A percentile compares a stretch with the other conserved stretches of the same genome.
phyloP scores from a whole-genome alignment of 2,329 filamentous ascomycete genomes.

The Calonectria pauciramosa region DNA sequence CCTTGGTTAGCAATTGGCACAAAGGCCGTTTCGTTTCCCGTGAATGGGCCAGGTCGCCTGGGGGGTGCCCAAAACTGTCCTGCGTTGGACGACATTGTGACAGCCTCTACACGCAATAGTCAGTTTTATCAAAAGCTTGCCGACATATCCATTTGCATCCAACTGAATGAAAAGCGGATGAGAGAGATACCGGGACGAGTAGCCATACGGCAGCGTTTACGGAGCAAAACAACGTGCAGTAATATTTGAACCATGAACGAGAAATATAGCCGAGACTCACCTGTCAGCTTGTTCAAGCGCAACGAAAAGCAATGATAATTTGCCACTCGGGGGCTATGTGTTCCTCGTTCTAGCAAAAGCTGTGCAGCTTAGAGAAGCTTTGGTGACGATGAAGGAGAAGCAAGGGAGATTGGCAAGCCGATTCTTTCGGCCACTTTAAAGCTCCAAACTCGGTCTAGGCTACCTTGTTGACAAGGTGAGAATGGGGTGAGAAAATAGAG shows the following conservation, averaged over 20 bases:
- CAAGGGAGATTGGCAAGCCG: not conserved
- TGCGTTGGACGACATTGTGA: conserved; percentile 12
- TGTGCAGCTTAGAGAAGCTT: not conserved
- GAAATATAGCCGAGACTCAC: not conserved
- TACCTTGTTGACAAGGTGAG: not conserved
- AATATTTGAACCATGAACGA: no score
- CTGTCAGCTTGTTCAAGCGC: not conserved
- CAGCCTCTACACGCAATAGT: not conserved
- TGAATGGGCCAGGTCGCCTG: not conserved
- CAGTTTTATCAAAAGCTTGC: not conserved
- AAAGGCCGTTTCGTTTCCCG: not conserved
- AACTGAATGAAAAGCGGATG: not conserved
- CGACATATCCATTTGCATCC: not conserved
- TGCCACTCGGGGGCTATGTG: no score
- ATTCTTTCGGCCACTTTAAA: not conserved
- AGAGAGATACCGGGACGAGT: not conserved
- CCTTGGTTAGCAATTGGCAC: not conserved
- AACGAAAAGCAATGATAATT: not conserved
- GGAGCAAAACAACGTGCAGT: not conserved
- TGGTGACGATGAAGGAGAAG: not conserved
- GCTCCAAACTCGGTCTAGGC: no score
- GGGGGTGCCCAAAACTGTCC: not conserved
- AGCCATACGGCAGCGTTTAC: not conserved
- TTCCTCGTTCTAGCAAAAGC: not conserved
- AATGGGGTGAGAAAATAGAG: not conserved